Base-by-base conservation (phyloP, 352 stramenopile species). In the Chrysophaeum taylorii region DNA sequence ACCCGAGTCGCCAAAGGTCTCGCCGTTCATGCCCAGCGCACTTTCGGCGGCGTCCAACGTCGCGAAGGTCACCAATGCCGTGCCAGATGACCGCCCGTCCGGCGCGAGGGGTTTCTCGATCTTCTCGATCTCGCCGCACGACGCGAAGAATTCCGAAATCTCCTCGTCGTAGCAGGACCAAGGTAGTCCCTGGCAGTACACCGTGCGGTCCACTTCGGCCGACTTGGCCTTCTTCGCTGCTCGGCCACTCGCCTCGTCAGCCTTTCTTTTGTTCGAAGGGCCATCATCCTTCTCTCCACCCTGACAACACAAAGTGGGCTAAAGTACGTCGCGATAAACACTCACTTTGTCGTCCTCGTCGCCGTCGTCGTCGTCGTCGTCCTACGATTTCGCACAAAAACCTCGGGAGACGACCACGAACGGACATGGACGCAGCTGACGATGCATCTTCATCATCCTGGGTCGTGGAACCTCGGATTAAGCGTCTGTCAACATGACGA, bases 151-250 rank as follows among this genome's bases (percentile, higher is more conserved):
- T 41, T 93, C 88, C 35, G 77, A 76, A 1, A 99, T 79, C 72
- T 98, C 88, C 0, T 97, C 88, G 73, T 98, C 91, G 0, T 88
- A 93, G 27, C 92, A 85, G 15, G 82, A 86, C 90, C 92, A 99
- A 33, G 95, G 94, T 2, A 98, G 79, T 61, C 95, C 95, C 39
- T 90, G 83, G 39, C 98, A 73, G 73, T 86, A 92, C 2, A 94
- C 57, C 63, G 85, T 94, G 72, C 89, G 92, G 31, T 88, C 52
- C 0, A 61, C 63, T n/a, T 73, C 72, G 7, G 64, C 35, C 16
- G 42, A 43, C 27, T 75, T 73, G 53, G 45, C 50, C 36, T 81
- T 75, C 69, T 82, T 82, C 9, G n/a, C 27, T n/a, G n/a, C n/a
- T n/a, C n/a, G n/a, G n/a, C n/a, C n/a, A n/a, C n/a, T n/a, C n/a